Conservation (phyloP, 2,329 filamentous ascomycete genomes). For the Aspergillus felis region DNA sequence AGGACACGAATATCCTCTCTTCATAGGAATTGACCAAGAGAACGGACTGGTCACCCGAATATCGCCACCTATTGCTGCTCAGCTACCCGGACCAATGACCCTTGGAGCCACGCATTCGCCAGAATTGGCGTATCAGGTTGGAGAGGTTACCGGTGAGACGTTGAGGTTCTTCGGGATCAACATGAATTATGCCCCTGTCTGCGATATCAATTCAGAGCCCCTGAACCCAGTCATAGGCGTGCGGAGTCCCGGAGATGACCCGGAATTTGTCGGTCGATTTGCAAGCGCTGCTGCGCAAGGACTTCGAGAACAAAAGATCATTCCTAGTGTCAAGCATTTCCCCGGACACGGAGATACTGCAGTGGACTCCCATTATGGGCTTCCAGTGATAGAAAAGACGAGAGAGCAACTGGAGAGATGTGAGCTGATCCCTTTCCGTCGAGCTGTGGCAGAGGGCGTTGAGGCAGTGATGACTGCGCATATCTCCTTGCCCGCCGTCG, state of each 20-base stretch:
- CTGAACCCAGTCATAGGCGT: constrained; percentile 44
- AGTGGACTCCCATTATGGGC: constrained; percentile 43
- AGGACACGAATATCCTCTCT: constrained; percentile 38
- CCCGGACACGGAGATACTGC: constrained; percentile 44
- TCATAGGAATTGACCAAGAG: constrained; percentile 46
- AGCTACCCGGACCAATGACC: constrained; percentile 44
- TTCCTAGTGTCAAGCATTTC: constrained; percentile 46
- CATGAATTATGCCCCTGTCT: constrained; percentile 45
- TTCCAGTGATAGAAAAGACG: constrained; percentile 38
- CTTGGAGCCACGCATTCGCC: constrained; percentile 39
- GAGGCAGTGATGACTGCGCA: constrained; percentile 46
- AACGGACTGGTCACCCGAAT: constrained; percentile 45
- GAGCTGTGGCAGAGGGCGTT: constrained; percentile 39
- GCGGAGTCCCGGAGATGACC: constrained; percentile 41
- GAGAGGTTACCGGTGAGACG: constrained; percentile 37
- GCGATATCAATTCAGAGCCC: constrained; percentile 44
- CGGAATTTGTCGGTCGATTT: constrained; percentile 40
- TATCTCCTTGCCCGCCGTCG: constrained; percentile 38
- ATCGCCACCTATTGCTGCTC: constrained; percentile 36
- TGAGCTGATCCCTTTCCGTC: constrained; percentile 43
- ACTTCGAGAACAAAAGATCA: constrained; percentile 35
- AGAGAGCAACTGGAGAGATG: constrained; percentile 37
- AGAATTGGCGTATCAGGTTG: constrained; percentile 33
- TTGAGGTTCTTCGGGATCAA: constrained; percentile 41
- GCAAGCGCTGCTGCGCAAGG: constrained; percentile 37